Base-by-base conservation (phyloP, 495 filamentous ascomycete species). In the Penicillium egyptiacum region DNA sequence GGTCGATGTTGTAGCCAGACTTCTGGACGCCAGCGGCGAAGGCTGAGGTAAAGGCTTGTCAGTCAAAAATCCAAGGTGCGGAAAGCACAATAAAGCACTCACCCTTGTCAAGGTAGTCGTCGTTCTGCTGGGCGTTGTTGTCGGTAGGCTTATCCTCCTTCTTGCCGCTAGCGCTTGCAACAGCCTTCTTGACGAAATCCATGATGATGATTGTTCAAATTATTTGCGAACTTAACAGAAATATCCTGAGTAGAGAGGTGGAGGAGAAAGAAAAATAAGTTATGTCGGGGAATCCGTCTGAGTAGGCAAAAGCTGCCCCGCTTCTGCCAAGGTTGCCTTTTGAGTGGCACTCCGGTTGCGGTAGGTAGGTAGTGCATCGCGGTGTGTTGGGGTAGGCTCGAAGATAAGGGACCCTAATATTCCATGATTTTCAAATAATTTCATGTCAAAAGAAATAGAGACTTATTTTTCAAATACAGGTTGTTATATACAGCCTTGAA, bases 121-220 rank as follows among this genome's bases (percentile, higher is more conserved):
- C 35, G 10, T n/a, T 41, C 33, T 52, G 50, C 50, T 52, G 49
- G 7, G 16, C 17, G 17, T 4, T 35, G 49, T 19, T 51, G 12
- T 51, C 6, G 25, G 6, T 6, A 4, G 17, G 3, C 28, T 48
- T 23, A 5, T 48, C 12, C 28, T 33, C 43, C 2, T 47, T 28
- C 0, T 35, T 19, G 25, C 53, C 43, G 35, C 23, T 17, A 22
- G 35, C 23, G 9, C 23, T 40, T 6, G 44, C 31, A 10, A 35
- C 31, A 48, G 53, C 53, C 2, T 55, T 48, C 53, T 55, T 55
- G 31, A 55, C 25, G 53, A 55, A 55, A 46, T 55, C 53, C 53
- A 55, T 55, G 16, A 7, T 48, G 53, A 26, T 48, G 11, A 25
- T 4, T 28, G 23, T 47, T 1, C 3, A 8, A 17, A 39, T n/a